Base-by-base conservation (phyloP, 2,329 filamentous ascomycete genomes). In the Fusarium irregulare region DNA sequence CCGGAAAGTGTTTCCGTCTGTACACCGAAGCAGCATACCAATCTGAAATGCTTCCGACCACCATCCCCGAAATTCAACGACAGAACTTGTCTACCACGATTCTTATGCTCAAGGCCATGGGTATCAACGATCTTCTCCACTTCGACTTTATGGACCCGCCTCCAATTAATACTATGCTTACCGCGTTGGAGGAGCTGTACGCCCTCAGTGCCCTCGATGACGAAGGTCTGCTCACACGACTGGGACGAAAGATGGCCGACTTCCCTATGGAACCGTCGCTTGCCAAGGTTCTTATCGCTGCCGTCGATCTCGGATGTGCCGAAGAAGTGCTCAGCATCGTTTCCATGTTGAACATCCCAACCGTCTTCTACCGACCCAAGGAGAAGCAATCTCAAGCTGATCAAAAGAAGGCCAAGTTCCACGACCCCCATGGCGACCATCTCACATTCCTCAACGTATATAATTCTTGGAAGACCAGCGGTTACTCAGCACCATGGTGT, bases 91-190 rank as follows among this genome's bases (percentile, higher is more conserved):
- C 93, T 0, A 91, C 92, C 73, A 98, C 95, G 0, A 98, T 99
- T 79, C 86, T 99, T 48, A 97, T 98, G 92, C 87, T 99, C 53
- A 99, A 99, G 79, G 96, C 96, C 1, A 98, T 99, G 94, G 96
- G 97, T 5, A 98, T 99, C 80, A 98, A 99, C 77, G 96, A 99
- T 77, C 85, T 99, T 3, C 86, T 99, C 14, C 94, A 97, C 77
- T 99, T 99, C 76, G 95, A 98, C 81, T 99, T 99, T 76, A 98
- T 99, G 95, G 96, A 99, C 76, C 94, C 96, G 0, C 96, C 96
- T 1, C 96, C 96, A 0, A 96, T 96, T 30, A 98, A 98, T 76
- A 98, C 96, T 14, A 98, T 98, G 93, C 87, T 99, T 69, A 97
- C 94, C 51, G 96, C 96, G 0, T 84, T 99, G 6, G 97, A 99